Conservation (phyloP, 495 filamentous ascomycete genomes). For the Cercophora newfieldiana region DNA sequence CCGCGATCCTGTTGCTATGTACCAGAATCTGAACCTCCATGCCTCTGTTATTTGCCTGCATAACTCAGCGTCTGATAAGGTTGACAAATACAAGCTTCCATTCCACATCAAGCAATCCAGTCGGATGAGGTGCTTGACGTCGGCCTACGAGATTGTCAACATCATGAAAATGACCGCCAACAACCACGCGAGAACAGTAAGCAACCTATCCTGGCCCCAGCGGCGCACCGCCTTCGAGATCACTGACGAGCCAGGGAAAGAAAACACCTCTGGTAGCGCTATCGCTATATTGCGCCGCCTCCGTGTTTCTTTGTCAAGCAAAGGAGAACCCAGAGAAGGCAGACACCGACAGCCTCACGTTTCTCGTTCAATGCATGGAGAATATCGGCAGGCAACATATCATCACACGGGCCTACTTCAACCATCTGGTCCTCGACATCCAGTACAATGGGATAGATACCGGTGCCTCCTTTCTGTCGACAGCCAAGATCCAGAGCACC, state of each 20-base stretch:
- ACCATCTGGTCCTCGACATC: constrained; percentile 43
- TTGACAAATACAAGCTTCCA: constrained; percentile 39
- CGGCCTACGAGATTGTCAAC: constrained; percentile 46
- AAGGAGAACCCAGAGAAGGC: constrained; percentile 24
- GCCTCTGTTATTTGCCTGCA: constrained; percentile 48
- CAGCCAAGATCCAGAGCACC: not conserved
- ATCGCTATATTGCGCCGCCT: constrained; percentile 45
- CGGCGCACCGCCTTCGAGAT: not conserved
- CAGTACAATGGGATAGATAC: constrained; percentile 36
- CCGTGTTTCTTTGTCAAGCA: constrained; percentile 40
- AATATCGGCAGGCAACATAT: constrained; percentile 35
- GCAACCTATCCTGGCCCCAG: not conserved
- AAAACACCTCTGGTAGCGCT: constrained; percentile 42
- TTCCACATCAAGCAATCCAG: constrained; percentile 34
- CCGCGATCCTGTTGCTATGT: constrained; percentile 39
- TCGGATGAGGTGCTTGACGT: constrained; percentile 34
- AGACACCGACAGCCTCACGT: constrained; percentile 38
- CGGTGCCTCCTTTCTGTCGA: not conserved
- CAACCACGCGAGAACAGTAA: constrained; percentile 29
- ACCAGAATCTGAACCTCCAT: constrained; percentile 48
- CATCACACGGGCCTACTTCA: constrained; percentile 43
- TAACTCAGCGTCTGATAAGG: constrained; percentile 41
- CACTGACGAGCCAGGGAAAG: constrained; percentile 19
- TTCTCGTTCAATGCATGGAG: constrained; percentile 42
- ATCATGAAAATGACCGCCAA: constrained; percentile 43